Evolutionary conservation across 768 basidiomycete genomes (phyloP).

Genomic region (Amylocystis lapponica): DNA sequence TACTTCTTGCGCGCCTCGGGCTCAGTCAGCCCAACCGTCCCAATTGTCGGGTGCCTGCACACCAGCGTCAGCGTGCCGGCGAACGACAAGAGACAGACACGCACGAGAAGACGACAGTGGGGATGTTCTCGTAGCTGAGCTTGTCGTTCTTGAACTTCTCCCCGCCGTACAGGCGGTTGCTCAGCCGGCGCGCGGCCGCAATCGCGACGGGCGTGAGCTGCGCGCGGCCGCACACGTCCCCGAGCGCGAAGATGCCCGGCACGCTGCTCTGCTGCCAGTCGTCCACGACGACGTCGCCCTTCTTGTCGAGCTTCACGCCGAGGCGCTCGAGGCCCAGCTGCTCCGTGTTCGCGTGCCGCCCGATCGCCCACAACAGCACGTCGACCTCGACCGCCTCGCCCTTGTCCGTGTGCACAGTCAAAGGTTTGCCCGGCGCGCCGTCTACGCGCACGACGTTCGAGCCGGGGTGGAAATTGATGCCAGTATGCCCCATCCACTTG

Average conservation of each 20-base stretch:
- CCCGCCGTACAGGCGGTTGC: conserved; percentile 88
- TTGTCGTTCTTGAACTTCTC: conserved; percentile 84
- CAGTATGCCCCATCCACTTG: conserved; percentile 91
- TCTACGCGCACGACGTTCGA: conserved; percentile 73
- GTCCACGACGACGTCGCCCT: conserved; percentile 86
- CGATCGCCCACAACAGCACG: conserved; percentile 89
- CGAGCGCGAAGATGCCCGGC: conserved; percentile 71
- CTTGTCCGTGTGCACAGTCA: conserved; percentile 71
- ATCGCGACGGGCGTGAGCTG: conserved; percentile 96
- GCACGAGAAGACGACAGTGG: conserved; percentile 95
- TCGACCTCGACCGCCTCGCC: conserved; percentile 84
- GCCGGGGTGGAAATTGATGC: conserved; percentile 80
- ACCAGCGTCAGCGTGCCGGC: background rate
- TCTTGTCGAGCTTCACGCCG: conserved; percentile 68
- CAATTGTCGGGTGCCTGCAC: conserved; percentile 86
- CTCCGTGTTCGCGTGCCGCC: conserved; percentile 76
- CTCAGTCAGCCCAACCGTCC: conserved; percentile 93
- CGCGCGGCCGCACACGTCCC: conserved; percentile 90
- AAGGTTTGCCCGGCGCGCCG: conserved; percentile 60
- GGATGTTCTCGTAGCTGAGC: conserved; percentile 83
- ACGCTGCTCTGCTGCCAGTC: conserved; percentile 84
- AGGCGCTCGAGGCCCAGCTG: conserved; percentile 71
- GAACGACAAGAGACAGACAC: conserved; percentile 27
- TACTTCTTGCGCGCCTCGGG: conserved; percentile 84
- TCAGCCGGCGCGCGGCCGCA: conserved; percentile 84